A percentile compares a stretch with the other conserved stretches of the same genome.
phyloP scores from a whole-genome alignment of 805 yeast species.

The Candida glaebosa region DNA sequence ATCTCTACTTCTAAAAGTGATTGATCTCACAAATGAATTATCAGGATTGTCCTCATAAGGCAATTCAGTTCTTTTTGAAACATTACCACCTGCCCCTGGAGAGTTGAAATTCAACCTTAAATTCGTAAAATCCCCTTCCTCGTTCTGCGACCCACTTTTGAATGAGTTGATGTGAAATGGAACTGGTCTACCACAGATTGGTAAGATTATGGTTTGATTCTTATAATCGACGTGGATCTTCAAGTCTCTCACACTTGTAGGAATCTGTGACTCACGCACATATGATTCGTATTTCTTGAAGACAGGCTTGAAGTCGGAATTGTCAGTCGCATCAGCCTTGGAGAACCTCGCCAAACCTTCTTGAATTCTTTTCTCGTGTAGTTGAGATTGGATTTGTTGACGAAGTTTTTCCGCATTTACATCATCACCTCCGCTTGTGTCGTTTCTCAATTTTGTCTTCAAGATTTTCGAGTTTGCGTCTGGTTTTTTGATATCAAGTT shows the following conservation, averaged over 20 bases:
- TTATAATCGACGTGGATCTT: slow-evolving; percentile 84
- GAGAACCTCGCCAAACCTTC: slow-evolving; percentile 82
- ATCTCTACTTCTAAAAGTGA: slow-evolving; percentile 86
- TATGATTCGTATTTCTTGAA: slow-evolving; percentile 94
- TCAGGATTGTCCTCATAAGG: slow-evolving; percentile 90
- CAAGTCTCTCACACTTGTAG: slow-evolving; percentile 75
- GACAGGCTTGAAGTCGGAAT: slow-evolving; percentile 59
- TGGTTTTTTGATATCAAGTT: slow-evolving; percentile 25
- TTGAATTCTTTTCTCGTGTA: slow-evolving; percentile 81
- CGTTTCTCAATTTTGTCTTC: slow-evolving; percentile 76
- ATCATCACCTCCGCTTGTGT: slow-evolving; percentile 67
- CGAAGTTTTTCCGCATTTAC: slow-evolving; percentile 68
- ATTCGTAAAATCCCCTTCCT: slow-evolving; percentile 93
- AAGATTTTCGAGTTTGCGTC: slow-evolving; percentile 56
- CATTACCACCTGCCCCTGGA: slow-evolving; percentile 80
- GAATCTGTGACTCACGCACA: slow-evolving; percentile 89
- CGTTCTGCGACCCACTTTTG: slow-evolving; percentile 91
- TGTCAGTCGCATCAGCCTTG: slow-evolving; percentile 70
- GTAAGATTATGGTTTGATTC: slow-evolving; percentile 83
- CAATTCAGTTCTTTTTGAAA: slow-evolving; percentile 67
- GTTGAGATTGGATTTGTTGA: slow-evolving; percentile 74
- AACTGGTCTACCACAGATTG: slow-evolving; percentile 93
- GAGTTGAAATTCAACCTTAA: slow-evolving; percentile 87
- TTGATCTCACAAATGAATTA: slow-evolving; percentile 80
- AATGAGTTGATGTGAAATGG: slow-evolving; percentile 95